These are phyloP conservation scores for Kewa caespitosa DNA, from an alignment of 179 eudicot species.

Conservation along the genomic window DNA sequence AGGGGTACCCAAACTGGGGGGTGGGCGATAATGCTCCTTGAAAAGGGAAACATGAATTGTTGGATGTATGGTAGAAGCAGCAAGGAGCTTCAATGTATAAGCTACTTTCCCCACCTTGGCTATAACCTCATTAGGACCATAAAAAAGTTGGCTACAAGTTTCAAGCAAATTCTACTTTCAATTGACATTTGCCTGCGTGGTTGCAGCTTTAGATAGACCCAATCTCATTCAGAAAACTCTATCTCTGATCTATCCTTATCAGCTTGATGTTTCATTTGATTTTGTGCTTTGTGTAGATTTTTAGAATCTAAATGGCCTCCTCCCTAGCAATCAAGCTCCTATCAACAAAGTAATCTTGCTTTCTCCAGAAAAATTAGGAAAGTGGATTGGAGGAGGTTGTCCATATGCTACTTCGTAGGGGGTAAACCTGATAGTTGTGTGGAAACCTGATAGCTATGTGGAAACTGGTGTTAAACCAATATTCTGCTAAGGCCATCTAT, in stretches of 20 bases:
- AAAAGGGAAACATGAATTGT: conserved; percentile 1
- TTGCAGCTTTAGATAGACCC: neutral
- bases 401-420: neutral
- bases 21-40: neutral
- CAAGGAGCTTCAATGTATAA: neutral
- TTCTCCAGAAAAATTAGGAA: neutral
- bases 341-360: neutral
- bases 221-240: neutral
- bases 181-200: neutral
- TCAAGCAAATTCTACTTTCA: neutral
- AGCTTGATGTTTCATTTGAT: neutral
- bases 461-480: conserved; percentile 6
- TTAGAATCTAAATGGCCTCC: neutral
- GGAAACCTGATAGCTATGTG: neutral
- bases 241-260: neutral
- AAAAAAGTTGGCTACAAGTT: neutral
- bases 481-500: neutral
- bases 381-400: neutral
- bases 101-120: neutral
- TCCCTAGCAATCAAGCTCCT: neutral
- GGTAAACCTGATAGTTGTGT: neutral
- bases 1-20: no score
- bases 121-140: neutral
- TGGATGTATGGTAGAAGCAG: neutral
- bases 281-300: neutral